Evolutionary conservation across 805 yeast species (phyloP).

Genomic region (Sungouiella thailandica): DNA sequence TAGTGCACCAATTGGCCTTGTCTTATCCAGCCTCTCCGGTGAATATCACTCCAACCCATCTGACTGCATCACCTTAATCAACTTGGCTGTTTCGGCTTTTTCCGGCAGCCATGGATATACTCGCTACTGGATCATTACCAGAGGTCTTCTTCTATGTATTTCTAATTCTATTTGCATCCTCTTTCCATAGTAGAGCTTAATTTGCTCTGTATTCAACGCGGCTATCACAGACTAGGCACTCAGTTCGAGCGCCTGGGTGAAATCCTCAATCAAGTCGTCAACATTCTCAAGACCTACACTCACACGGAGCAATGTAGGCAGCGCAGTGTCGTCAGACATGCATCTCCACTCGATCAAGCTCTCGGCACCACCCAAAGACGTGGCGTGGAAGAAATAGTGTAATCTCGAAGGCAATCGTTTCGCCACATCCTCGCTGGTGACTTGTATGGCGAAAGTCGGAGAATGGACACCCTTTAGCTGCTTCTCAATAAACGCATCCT

Average conservation of each 20-base stretch:
- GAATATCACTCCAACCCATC: too few relatives aligned
- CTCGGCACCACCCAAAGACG: slow-evolving; percentile 91
- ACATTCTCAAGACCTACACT: slow-evolving; percentile 78
- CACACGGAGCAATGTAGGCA: slow-evolving; percentile 59
- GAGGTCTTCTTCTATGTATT: too few relatives aligned
- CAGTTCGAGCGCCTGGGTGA: slow-evolving; percentile 60
- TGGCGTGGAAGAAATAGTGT: slow-evolving; percentile 79
- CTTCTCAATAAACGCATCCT: slow-evolving; percentile 56
- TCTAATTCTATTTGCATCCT: too few relatives aligned
- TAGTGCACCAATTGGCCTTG: too few relatives aligned
- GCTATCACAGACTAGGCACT: too few relatives aligned
- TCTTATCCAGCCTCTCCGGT: too few relatives aligned
- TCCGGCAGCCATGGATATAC: too few relatives aligned
- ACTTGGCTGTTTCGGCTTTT: too few relatives aligned
- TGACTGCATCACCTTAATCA: too few relatives aligned
- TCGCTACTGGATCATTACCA: too few relatives aligned
- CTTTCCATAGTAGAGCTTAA: too few relatives aligned
- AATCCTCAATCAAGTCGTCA: slow-evolving; percentile 71
- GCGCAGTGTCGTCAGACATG: slow-evolving; percentile 52
- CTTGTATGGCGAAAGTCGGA: slow-evolving; percentile 71
- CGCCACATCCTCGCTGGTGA: slow-evolving; percentile 51
- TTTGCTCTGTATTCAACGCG: too few relatives aligned
- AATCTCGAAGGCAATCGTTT: slow-evolving; percentile 58
- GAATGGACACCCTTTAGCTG: slow-evolving; percentile 62
- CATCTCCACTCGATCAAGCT: slow-evolving; percentile 90